Evolutionary conservation across 345 rosid species (phyloP), one percentile per base, ranked within the genome.

Genomic region (Punica granatum): DNA sequence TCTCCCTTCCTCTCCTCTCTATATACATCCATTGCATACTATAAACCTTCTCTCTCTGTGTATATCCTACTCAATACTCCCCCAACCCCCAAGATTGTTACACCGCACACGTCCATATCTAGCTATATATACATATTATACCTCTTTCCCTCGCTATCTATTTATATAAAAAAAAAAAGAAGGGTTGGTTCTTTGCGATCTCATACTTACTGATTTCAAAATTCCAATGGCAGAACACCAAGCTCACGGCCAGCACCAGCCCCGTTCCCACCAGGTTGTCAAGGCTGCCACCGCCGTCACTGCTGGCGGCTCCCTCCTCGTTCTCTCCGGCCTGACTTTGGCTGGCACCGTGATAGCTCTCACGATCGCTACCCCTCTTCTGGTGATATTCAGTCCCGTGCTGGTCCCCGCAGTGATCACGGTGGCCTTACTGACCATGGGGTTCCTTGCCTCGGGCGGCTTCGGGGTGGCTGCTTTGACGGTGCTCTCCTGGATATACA

Each of bases 331-430:
- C 34, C 75, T 90, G 31, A 90, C 78, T 54, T 81, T 92, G 0
- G 86, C 80, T 1, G 93, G 86, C 48, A 90, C 97, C 0, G 96
- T 92, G 70, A 90, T 92, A 19, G 86, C 78, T 25, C 82, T 92
- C 72, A 82, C 85, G 67, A 74, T 92, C 1, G 97, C 87, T 30
- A 92, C 96, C 10, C 98, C 96, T 1, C 77, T 92, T 51, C 77
- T 92, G n/a, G 90, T 92, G 67, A 84, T 90, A 21, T 88, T 84
- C 78, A 92, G 97, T 72, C 98, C 97, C 0, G 89, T 92, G 46
- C 83, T 92, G 1, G 87, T 92, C 69, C 98, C 96, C 0, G 92
- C 94, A 11, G 79, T 87, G 21, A 82, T 90, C 64, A 72, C 88
- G 0, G 77, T 75, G 0, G 79, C 81, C 16, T 73, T 90, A 16